Conservation (phyloP, 2,329 filamentous ascomycete genomes). For the Fusarium sp. region DNA sequence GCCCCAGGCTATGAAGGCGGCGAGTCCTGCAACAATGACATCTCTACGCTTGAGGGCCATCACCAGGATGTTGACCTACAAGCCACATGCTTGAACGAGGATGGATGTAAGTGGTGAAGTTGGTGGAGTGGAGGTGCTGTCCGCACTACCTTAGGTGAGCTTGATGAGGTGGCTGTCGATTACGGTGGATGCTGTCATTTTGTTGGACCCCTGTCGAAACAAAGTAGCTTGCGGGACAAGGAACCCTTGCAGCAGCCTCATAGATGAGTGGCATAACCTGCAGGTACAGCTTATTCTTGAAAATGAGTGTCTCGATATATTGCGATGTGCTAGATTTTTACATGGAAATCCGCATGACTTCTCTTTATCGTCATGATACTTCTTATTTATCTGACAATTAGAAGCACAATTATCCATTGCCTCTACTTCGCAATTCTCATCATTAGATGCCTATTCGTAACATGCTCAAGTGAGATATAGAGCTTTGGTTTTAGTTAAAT, state of each 20-base stretch:
- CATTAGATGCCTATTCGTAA: neutral
- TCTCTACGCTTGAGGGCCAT: conserved; percentile 82
- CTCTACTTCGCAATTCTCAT: neutral
- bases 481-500: neutral
- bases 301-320: neutral
- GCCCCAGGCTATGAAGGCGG: conserved; percentile 87
- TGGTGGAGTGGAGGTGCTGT: conserved; percentile 32
- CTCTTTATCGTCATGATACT: neutral
- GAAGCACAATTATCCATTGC: neutral
- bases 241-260: conserved; percentile 32
- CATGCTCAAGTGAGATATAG: neutral
- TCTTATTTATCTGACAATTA: too few relatives aligned
- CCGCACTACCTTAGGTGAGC: neutral
- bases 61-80: conserved; percentile 51
- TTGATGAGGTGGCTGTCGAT: conserved; percentile 41
- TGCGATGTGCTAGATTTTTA: too few relatives aligned
- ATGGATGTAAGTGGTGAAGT: conserved; percentile 39
- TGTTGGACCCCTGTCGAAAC: conserved; percentile 40
- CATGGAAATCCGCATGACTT: neutral
- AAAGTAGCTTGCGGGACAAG: conserved; percentile 27
- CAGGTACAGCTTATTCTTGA: conserved; percentile 23
- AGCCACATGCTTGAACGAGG: conserved; percentile 51
- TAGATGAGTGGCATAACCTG: conserved; percentile 7
- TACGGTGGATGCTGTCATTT: conserved; percentile 46
- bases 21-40: conserved; percentile 75